phyloP scores from a whole-genome alignment of 352 stramenopile species.

The Phytophthora pistaciae region DNA sequence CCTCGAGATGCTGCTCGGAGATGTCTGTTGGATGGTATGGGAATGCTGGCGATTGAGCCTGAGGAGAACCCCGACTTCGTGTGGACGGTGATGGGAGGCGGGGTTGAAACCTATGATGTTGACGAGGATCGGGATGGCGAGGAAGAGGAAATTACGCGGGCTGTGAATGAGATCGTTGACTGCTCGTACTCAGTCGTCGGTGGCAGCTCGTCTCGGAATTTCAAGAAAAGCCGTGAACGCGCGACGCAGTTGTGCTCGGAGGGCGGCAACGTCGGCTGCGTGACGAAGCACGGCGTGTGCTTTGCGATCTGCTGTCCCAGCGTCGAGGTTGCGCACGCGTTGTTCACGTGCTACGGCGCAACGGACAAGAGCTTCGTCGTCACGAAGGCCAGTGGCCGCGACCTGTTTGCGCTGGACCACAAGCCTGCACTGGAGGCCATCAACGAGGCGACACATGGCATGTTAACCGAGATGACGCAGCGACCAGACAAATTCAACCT shows the following conservation, averaged over 20 bases:
- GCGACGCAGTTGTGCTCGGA: slow-evolving; percentile 85
- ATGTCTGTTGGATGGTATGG: slow-evolving; percentile 74
- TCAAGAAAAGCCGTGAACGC: slow-evolving; percentile 30
- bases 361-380: slow-evolving; percentile 76
- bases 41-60: slow-evolving; percentile 75
- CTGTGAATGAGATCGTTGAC: slow-evolving; percentile 80
- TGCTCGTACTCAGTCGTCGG: slow-evolving; percentile 76
- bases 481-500: slow-evolving; percentile 73
- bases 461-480: slow-evolving; percentile 72
- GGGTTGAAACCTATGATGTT: slow-evolving; percentile 54
- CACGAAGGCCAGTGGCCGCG: slow-evolving; percentile 67
- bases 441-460: slow-evolving; percentile 80
- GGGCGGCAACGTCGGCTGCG: slow-evolving; percentile 61
- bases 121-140: slow-evolving; percentile 54
- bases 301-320: slow-evolving; percentile 85
- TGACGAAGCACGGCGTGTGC: slow-evolving; percentile 75
- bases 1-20: slow-evolving; percentile 70
- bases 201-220: slow-evolving; percentile 53
- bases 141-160: slow-evolving; percentile 72
- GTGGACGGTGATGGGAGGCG: slow-evolving; percentile 65
- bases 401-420: slow-evolving; percentile 71
- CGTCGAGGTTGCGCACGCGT: slow-evolving; percentile 78
- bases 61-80: slow-evolving; percentile 84
- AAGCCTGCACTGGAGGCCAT: slow-evolving; percentile 78
- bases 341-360: slow-evolving; percentile 88